A percentile compares a stretch with the other conserved stretches of the same genome.
These are phyloP conservation scores for Aspergillus ellipticus DNA, from an alignment of 495 filamentous ascomycete genomes.

Conservation along the genomic window DNA sequence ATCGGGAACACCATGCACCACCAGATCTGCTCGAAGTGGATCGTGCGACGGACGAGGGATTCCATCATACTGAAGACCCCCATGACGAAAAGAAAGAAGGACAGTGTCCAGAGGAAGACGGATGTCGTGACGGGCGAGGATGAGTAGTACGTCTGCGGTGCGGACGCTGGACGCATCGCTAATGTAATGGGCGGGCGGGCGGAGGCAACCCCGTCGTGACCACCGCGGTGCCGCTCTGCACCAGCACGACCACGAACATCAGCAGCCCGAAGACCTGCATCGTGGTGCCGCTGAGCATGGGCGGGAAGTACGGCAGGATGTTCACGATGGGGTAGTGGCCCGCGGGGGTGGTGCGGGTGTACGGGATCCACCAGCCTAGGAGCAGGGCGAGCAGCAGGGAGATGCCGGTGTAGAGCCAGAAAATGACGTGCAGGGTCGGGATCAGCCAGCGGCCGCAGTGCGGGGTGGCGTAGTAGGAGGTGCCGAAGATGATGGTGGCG, in stretches of 20 bases:
- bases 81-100: slow-evolving; percentile 38
- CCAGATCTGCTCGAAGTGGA: slow-evolving; percentile 19
- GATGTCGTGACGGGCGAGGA: slow-evolving; percentile 39
- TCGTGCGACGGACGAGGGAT: slow-evolving; percentile 8
- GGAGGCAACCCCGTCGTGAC: slow-evolving; percentile 48
- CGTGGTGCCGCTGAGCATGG: slow-evolving; percentile 27
- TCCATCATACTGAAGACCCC: slow-evolving; percentile 32
- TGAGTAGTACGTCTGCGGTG: slow-evolving; percentile 26
- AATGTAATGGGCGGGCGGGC: slow-evolving; percentile 12
- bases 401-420: slow-evolving; percentile 31
- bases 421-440: slow-evolving; percentile 19
- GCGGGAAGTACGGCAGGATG: slow-evolving; percentile 19
- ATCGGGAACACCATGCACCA: slow-evolving; percentile 30
- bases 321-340: slow-evolving; percentile 13
- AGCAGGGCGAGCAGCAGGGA: slow-evolving; percentile 12
- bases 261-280: slow-evolving; percentile 30
- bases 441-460: slow-evolving; percentile 18
- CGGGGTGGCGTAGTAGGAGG: slow-evolving; percentile 11
- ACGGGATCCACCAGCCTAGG: slow-evolving; percentile 15
- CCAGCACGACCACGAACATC: slow-evolving; percentile 26
- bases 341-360: slow-evolving; percentile 3
- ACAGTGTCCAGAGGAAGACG: slow-evolving; percentile 35
- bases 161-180: neutral
- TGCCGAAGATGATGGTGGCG: slow-evolving; percentile 21
- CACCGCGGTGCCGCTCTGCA: slow-evolving; percentile 41